These are phyloP conservation scores for Scutellaria galericulata DNA, from an alignment of 257 asterid genomes.

Conservation along the genomic window DNA sequence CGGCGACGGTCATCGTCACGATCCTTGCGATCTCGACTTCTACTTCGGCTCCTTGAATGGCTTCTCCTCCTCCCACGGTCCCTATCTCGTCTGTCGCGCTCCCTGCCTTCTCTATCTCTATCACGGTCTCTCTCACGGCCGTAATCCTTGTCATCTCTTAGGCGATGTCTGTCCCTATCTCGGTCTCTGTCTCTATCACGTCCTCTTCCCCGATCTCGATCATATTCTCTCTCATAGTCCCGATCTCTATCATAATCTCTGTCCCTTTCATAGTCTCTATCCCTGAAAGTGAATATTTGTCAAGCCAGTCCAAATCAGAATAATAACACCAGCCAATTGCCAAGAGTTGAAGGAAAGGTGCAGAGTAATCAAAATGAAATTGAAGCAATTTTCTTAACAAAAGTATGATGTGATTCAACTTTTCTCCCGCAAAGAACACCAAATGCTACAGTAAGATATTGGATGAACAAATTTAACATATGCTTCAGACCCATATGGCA, in stretches of 20 bases:
- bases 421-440: no score
- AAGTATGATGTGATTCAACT: no score
- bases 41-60: constrained; percentile 82
- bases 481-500: background rate
- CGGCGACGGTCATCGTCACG: constrained; percentile 74
- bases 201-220: constrained; percentile 56
- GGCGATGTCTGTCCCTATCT: constrained; percentile 71
- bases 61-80: constrained; percentile 77
- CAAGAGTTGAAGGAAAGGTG: background rate
- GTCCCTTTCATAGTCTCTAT: constrained; percentile 63
- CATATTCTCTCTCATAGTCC: constrained; percentile 58
- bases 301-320: background rate
- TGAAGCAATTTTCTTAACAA: background rate
- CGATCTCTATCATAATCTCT: constrained; percentile 66
- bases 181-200: constrained; percentile 58
- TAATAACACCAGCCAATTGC: constrained; percentile 3
- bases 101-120: constrained; percentile 66
- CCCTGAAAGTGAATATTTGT: constrained; percentile 43
- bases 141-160: constrained; percentile 75
- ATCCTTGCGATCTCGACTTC: constrained; percentile 78
- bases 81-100: constrained; percentile 76
- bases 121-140: constrained; percentile 79
- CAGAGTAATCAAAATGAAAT: no score
- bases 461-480: background rate
- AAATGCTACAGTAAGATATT: background rate